A percentile compares a stretch with the other conserved stretches of the same genome.
Conservation (phyloP, 78 protist species). For the Salpingoeca rosetta region DNA sequence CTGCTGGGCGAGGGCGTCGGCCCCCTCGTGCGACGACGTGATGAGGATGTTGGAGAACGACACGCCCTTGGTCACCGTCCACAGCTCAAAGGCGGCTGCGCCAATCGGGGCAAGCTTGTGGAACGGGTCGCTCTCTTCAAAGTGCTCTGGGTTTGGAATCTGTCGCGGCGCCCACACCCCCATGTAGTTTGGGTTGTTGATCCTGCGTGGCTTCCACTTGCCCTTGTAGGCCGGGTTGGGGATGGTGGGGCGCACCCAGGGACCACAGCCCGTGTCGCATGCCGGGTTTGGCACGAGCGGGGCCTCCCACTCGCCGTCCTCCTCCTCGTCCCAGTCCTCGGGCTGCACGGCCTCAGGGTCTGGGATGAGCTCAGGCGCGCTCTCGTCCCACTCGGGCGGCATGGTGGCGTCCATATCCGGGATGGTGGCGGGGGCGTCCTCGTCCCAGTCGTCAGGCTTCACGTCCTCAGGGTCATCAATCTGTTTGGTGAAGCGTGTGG, state of each 20-base stretch:
- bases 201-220: constrained; percentile 71
- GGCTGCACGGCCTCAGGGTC: constrained; percentile 82
- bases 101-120: constrained; percentile 1
- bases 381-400: not conserved
- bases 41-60: constrained; percentile 89
- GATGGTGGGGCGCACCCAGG: constrained; percentile 59
- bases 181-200: constrained; percentile 87
- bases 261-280: constrained; percentile 53
- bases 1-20: too few relatives aligned
- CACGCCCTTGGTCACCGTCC: constrained; percentile 89
- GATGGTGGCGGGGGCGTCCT: constrained; percentile 18
- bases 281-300: constrained; percentile 91
- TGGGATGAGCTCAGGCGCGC: constrained; percentile 22
- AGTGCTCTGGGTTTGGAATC: constrained; percentile 79
- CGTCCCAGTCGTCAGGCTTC: constrained; percentile 71
- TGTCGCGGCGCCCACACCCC: constrained; percentile 80
- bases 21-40: constrained; percentile 55
- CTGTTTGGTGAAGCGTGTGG: too few relatives aligned
- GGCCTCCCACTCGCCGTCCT: constrained; percentile 97
- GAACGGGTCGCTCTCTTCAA: constrained; percentile 52
- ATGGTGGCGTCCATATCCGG: too few relatives aligned
- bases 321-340: constrained; percentile 96
- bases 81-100: constrained; percentile 78
- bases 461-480: constrained; percentile 74
- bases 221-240: constrained; percentile 41